Evolutionary conservation across 2,329 filamentous ascomycete species (phyloP).

Genomic region (Trichoderma sp.): DNA sequence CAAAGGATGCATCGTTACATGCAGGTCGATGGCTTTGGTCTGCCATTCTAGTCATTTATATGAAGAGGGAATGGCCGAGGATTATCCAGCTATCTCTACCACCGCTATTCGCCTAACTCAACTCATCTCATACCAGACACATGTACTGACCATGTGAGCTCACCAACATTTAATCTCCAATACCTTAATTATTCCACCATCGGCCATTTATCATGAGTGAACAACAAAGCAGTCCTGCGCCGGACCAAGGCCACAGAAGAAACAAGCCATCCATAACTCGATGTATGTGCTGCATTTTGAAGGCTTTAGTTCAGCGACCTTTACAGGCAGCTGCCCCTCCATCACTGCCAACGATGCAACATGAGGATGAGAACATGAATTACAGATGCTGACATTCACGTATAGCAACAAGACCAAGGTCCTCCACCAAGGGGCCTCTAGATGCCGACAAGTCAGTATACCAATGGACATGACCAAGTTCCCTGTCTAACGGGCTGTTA

Average conservation of each 20-base stretch:
- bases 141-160: neutral
- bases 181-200: neutral
- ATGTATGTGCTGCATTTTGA: conserved; percentile 29
- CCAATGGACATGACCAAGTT: neutral
- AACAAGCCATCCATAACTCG: conserved; percentile 37
- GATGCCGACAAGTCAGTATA: conserved; percentile 70
- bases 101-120: neutral
- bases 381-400: conserved; percentile 16
- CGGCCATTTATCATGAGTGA: conserved; percentile 16
- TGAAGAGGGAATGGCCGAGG: neutral
- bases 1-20: neutral
- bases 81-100: neutral
- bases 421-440: conserved; percentile 75
- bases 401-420: conserved; percentile 56
- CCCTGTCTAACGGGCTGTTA: conserved; percentile 18
- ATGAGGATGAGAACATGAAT: neutral
- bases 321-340: neutral
- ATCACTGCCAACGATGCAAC: neutral
- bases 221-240: neutral
- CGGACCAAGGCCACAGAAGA: conserved; percentile 27
- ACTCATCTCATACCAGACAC: neutral
- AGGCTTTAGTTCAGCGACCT: neutral
- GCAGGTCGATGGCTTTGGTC: neutral
- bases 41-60: neutral
- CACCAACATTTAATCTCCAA: neutral